Evolutionary conservation across 371 early-diverging fungal genomes (phyloP).

Genomic region (Mucor racemosus): DNA sequence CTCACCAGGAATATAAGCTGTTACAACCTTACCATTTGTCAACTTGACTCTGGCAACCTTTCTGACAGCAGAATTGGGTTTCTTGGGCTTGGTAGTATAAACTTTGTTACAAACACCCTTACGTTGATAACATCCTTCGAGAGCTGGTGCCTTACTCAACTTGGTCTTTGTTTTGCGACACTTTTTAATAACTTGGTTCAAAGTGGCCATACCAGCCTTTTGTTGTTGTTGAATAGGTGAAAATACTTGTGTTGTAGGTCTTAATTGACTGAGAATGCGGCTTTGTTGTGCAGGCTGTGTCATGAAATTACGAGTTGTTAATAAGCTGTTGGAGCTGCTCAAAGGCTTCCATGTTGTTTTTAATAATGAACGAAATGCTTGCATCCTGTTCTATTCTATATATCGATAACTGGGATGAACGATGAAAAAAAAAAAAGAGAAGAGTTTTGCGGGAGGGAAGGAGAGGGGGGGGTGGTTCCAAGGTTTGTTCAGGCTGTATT

Average conservation of each 20-base stretch:
- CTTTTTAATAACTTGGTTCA: conserved; percentile 94
- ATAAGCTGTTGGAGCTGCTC: neutral
- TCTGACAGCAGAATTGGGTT: conserved; percentile 92
- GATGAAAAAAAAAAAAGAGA: neutral
- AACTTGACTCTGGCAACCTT: conserved; percentile 87
- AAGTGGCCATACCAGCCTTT: conserved; percentile 79
- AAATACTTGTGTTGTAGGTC: conserved; percentile 17
- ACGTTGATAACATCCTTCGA: conserved; percentile 87
- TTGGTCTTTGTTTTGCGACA: conserved; percentile 75
- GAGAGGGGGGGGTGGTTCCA: neutral
- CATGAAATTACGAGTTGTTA: conserved; percentile 16
- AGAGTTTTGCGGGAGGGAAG: neutral
- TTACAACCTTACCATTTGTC: conserved; percentile 86
- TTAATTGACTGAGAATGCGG: conserved; percentile 29
- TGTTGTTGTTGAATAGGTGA: conserved; percentile 30
- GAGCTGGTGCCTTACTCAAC: conserved; percentile 83
- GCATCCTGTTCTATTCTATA: conserved; percentile 20
- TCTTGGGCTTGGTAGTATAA: conserved; percentile 91
- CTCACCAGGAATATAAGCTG: conserved; percentile 97
- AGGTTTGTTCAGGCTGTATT: neutral
- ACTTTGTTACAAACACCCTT: conserved; percentile 96
- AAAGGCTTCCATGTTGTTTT: conserved; percentile 35
- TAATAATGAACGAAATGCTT: conserved; percentile 36
- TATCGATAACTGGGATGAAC: neutral
- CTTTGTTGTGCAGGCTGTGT: conserved; percentile 11